A percentile compares a stretch with the other conserved stretches of the same genome.
Conservation (phyloP, 179 eudicot genomes). For the Drosera spatulata region DNA sequence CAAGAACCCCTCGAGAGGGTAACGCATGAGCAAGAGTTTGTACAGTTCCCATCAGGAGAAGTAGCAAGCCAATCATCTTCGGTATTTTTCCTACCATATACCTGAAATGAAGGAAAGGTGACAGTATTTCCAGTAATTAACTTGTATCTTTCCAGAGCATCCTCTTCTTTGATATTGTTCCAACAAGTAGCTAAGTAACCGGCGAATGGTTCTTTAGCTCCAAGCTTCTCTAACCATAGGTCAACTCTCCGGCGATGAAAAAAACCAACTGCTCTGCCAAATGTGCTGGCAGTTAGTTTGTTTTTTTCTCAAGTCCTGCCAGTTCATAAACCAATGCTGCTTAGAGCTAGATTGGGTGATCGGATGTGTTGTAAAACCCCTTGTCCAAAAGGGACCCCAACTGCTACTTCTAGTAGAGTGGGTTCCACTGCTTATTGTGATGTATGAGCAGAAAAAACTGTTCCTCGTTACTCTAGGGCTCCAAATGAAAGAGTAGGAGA, state of each 20-base stretch:
- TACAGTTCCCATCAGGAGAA: conserved; percentile 59
- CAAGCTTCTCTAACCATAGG: conserved; percentile 74
- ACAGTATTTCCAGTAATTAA: conserved; percentile 51
- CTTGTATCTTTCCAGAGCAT: conserved; percentile 71
- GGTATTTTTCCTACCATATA: conserved; percentile 22
- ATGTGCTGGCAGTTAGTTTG: conserved; percentile 76
- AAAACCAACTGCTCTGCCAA: conserved; percentile 59
- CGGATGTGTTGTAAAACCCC: conserved; percentile 16
- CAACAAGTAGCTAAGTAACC: conserved; percentile 70
- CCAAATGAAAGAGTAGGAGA: neutral
- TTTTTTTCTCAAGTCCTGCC: conserved; percentile 50
- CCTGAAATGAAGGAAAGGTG: conserved; percentile 46
- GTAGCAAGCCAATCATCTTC: conserved; percentile 73
- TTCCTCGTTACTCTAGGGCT: neutral
- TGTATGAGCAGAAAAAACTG: neutral
- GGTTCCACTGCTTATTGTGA: neutral
- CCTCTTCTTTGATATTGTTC: conserved; percentile 74
- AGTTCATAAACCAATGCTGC: conserved; percentile 75
- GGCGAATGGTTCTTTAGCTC: conserved; percentile 47
- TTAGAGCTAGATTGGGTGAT: conserved; percentile 24
- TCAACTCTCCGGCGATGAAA: conserved; percentile 57
- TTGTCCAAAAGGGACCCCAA: neutral
- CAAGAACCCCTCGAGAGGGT: conserved; percentile 55
- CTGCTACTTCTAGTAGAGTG: conserved; percentile 1
- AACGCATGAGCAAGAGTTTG: conserved; percentile 30